Conservation (phyloP, 2,329 filamentous ascomycete genomes). For the Colletotrichum cereale region DNA sequence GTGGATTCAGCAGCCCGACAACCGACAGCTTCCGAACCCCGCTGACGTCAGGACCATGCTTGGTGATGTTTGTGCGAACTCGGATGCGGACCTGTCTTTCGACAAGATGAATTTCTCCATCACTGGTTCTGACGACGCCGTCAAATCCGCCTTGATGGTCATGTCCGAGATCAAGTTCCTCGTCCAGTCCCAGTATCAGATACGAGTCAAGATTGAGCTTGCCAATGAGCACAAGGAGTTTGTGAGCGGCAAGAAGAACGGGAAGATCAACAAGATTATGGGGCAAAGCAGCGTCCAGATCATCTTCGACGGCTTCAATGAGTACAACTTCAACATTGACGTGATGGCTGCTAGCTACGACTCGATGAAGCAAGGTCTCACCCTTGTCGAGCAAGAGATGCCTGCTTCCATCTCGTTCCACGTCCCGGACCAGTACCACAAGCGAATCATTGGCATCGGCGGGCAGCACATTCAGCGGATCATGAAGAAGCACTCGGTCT, state of each 20-base stretch:
- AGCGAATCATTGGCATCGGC: conserved; percentile 98
- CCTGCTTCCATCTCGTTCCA: conserved; percentile 99
- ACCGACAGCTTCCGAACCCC: conserved; percentile 69
- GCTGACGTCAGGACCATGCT: conserved; percentile 90
- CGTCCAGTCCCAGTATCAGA: conserved; percentile 87
- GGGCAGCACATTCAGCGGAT: conserved; percentile 99
- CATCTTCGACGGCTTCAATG: conserved; percentile 98
- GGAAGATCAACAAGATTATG: conserved; percentile 99
- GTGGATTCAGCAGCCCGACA: conserved; percentile 67
- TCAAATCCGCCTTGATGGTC: conserved; percentile 94
- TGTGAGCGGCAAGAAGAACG: conserved; percentile 99
- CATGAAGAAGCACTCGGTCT: conserved; percentile 99
- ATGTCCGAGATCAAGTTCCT: conserved; percentile 94
- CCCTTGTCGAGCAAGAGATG: conserved; percentile 98
- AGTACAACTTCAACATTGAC: conserved; percentile 99
- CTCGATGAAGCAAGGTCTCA: conserved; percentile 91
- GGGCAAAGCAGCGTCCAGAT: conserved; percentile 99
- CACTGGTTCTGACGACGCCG: conserved; percentile 94
- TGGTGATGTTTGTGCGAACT: conserved; percentile 95
- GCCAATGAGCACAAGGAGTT: conserved; percentile 99
- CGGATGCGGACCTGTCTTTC: conserved; percentile 93
- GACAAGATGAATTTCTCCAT: conserved; percentile 95
- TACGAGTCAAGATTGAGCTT: conserved; percentile 97
- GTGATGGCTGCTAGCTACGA: conserved; percentile 94
- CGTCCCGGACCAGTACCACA: conserved; percentile 98